Evolutionary conservation across 106 monocot genomes (phyloP).

Genomic region (Alisma plantagoaquatica): DNA sequence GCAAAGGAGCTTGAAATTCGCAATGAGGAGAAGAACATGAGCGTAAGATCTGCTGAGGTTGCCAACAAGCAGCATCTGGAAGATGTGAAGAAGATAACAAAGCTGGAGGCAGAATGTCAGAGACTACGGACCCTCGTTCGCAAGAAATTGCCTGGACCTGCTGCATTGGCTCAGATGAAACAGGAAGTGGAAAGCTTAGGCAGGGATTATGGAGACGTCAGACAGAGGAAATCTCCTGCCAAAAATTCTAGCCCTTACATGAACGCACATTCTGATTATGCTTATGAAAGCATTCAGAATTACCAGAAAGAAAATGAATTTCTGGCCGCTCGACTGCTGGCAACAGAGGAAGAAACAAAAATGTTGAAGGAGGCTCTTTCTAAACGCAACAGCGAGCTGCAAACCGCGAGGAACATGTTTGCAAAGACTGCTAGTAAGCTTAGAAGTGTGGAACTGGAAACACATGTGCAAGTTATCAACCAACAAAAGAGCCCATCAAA

Average conservation of each 20-base stretch:
- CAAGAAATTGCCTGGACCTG: constrained; percentile 68
- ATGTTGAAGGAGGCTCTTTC: constrained; percentile 26
- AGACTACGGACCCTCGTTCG: constrained; percentile 52
- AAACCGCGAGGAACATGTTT: constrained; percentile 20
- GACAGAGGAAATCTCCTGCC: constrained; percentile 7
- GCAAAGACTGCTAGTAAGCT: constrained; percentile 23
- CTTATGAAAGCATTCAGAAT: constrained; percentile 16
- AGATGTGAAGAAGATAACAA: constrained; percentile 63
- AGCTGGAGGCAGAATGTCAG: constrained; percentile 61
- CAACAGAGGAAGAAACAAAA: constrained; percentile 26
- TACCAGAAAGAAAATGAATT: constrained; percentile 27
- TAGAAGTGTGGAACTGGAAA: constrained; percentile 17
- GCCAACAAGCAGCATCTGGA: constrained; percentile 59
- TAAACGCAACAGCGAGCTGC: constrained; percentile 24
- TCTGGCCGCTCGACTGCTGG: constrained; percentile 17
- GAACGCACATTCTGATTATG: constrained; percentile 6
- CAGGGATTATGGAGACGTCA: constrained; percentile 13
- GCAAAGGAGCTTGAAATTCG: constrained; percentile 65
- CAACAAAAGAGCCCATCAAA: constrained; percentile 18
- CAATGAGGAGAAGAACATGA: constrained; percentile 66
- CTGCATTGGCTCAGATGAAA: constrained; percentile 79
- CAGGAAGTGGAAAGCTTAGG: constrained; percentile 72
- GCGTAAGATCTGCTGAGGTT: constrained; percentile 41
- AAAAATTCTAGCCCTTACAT: constrained; percentile 9
- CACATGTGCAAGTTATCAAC: constrained; percentile 8